Conservation (phyloP, 257 asterid species). For the Asclepias syriaca region DNA sequence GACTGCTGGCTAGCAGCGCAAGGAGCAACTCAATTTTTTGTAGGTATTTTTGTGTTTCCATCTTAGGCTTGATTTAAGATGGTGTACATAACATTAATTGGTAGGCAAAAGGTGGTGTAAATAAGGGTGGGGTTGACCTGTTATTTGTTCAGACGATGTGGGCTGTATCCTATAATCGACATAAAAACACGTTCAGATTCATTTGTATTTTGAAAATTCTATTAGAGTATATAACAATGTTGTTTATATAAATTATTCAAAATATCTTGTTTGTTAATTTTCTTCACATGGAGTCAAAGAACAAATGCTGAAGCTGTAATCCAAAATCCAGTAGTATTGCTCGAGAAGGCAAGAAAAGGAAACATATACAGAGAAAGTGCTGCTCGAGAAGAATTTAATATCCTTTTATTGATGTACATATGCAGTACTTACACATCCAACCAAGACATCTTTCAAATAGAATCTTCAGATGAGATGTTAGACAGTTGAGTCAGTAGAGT, state of each 20-base stretch:
- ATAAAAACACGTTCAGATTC: too few relatives aligned
- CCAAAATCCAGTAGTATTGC: too few relatives aligned
- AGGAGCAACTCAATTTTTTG: conserved; percentile 19
- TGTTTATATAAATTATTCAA: not conserved
- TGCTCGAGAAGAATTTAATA: not conserved
- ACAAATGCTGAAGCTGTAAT: too few relatives aligned
- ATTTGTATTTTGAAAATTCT: not conserved
- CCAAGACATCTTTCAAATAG: not conserved
- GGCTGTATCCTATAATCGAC: not conserved
- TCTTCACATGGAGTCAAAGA: too few relatives aligned
- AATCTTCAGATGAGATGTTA: conserved; percentile 13
- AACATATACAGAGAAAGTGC: too few relatives aligned
- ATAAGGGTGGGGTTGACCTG: not conserved
- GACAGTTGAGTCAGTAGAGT: conserved; percentile 40
- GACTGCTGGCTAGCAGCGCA: conserved; percentile 23
- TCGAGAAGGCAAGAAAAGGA: too few relatives aligned
- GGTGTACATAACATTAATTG: conserved; percentile 33
- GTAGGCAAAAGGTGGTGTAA: conserved; percentile 25
- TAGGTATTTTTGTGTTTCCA: not conserved
- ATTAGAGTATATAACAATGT: not conserved
- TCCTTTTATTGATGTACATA: not conserved
- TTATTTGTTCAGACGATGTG: not conserved
- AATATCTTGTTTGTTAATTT: not conserved
- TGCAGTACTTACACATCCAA: too few relatives aligned
- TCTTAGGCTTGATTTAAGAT: conserved; percentile 14